Evolutionary conservation across 2,329 filamentous ascomycete genomes (phyloP).

Genomic region (Neophaeococcomyces mojaviensis): DNA sequence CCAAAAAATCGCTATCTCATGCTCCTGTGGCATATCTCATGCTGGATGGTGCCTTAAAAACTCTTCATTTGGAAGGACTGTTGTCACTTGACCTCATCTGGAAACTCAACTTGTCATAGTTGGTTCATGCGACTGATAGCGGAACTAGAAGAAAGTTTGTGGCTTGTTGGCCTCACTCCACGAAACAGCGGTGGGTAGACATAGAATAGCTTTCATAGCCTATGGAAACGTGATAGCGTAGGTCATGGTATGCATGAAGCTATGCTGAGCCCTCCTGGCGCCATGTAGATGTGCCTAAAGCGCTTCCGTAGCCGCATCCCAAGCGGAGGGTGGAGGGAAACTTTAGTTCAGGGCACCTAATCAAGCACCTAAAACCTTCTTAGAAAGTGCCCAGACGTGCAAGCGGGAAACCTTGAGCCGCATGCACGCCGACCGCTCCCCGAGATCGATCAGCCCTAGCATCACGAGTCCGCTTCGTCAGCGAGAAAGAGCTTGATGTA

Average conservation of each 20-base stretch:
- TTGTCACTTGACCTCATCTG: neutral
- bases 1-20: neutral
- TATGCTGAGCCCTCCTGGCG: neutral
- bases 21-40: neutral
- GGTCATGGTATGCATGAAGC: neutral
- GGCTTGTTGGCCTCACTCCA: neutral
- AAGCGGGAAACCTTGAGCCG: neutral
- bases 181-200: slow-evolving; percentile 4
- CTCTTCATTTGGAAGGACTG: neutral
- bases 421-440: slow-evolving; percentile 1
- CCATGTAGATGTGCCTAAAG: slow-evolving; percentile 2
- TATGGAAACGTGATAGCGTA: neutral
- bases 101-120: neutral
- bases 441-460: slow-evolving; percentile 7
- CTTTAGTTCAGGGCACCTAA: neutral
- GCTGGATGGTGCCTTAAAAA: neutral
- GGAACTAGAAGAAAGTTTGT: neutral
- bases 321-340: neutral
- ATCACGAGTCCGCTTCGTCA: neutral
- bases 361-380: neutral
- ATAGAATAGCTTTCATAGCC: neutral
- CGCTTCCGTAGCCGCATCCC: slow-evolving; percentile 1
- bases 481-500: neutral
- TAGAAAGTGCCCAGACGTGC: no score
- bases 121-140: neutral